These are phyloP conservation scores for Penicillium sp. DNA, from an alignment of 2,329 filamentous ascomycete genomes.

Conservation along the genomic window DNA sequence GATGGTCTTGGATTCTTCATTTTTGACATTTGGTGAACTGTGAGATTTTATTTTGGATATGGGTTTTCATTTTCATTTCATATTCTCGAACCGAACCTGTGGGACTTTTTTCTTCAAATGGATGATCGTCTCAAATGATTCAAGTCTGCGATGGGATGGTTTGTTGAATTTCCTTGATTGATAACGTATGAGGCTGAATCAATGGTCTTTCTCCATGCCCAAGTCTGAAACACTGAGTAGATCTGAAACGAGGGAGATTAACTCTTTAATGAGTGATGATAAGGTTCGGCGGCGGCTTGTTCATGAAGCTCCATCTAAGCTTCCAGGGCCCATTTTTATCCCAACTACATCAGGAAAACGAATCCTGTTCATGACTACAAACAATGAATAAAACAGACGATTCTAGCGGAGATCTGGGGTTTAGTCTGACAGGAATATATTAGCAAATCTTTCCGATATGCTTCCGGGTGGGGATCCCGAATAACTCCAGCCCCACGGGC, in stretches of 20 bases:
- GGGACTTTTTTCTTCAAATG: background rate
- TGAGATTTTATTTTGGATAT: conserved; percentile 43
- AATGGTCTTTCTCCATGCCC: conserved; percentile 1
- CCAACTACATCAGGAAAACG: background rate
- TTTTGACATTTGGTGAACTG: conserved; percentile 15
- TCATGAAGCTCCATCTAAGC: background rate
- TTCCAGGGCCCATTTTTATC: background rate
- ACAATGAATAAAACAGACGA: too few relatives aligned
- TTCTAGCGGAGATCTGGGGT: background rate
- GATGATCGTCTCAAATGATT: conserved; percentile 9
- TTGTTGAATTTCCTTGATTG: conserved; percentile 5
- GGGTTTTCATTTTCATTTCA: conserved; percentile 19
- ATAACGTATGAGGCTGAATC: conserved; percentile 9
- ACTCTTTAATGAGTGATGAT: too few relatives aligned
- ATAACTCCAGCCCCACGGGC: background rate
- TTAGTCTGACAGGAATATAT: background rate
- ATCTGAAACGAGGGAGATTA: background rate
- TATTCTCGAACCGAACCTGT: conserved; percentile 2
- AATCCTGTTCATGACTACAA: background rate
- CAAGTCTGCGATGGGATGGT: conserved; percentile 7
- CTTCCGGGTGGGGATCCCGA: background rate
- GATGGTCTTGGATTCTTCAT: conserved; percentile 36
- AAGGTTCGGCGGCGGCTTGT: too few relatives aligned
- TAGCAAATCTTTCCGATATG: background rate
- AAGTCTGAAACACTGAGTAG: background rate